phyloP scores from a whole-genome alignment of 1,284 basidiomycete genomes.

The Ganoderma lucidum region DNA sequence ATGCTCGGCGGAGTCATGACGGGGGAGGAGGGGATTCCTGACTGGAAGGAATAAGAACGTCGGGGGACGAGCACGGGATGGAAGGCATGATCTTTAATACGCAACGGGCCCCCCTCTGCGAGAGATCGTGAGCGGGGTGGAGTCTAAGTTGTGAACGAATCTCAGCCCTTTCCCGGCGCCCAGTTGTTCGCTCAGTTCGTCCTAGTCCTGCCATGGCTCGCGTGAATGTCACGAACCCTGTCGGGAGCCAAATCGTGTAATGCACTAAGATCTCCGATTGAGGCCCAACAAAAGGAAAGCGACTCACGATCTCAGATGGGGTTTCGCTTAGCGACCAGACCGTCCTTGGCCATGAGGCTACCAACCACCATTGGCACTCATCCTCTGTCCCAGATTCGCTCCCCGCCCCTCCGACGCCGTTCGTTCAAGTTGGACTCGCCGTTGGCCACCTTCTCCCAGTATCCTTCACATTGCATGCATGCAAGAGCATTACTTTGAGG shows the following conservation, averaged over 20 bases:
- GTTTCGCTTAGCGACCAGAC: conserved; percentile 5
- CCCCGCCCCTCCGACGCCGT: conserved; percentile 9
- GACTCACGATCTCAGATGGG: conserved; percentile 23
- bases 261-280: conserved; percentile 28
- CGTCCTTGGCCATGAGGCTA: conserved; percentile 30
- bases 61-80: conserved; percentile 24
- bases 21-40: conserved; percentile 4
- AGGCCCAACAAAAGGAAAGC: conserved; percentile 29
- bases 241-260: conserved; percentile 27
- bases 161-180: conserved; percentile 24
- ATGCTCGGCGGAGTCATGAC: conserved; percentile 26
- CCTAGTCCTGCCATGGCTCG: conserved; percentile 10
- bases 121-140: conserved; percentile 15
- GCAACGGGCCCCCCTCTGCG: conserved; percentile 21
- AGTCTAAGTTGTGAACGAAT: conserved; percentile 24
- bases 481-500: neutral
- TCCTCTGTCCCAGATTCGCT: conserved; percentile 14
- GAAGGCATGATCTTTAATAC: conserved; percentile 30
- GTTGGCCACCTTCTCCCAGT: neutral
- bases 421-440: neutral
- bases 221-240: conserved; percentile 9
- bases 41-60: conserved; percentile 25
- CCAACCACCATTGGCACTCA: conserved; percentile 30
- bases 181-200: conserved; percentile 24
- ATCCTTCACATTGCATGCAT: neutral